phyloP scores from a whole-genome alignment of 2,329 filamentous ascomycete genomes.

The Knufia petricola region DNA sequence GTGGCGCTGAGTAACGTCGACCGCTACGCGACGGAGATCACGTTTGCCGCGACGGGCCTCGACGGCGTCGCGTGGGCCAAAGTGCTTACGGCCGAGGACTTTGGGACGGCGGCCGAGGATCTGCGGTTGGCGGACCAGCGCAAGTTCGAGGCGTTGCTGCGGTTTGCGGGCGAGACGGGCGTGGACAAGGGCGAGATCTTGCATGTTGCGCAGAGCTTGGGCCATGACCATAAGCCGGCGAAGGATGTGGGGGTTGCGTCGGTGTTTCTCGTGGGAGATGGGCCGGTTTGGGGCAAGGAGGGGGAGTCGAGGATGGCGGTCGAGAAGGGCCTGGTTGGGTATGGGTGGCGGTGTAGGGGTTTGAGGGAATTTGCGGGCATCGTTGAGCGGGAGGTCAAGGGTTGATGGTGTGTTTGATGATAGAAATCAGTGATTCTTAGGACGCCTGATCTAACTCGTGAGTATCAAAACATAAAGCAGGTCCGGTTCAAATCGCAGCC shows the following conservation, averaged over 20 bases:
- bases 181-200: conserved; percentile 49
- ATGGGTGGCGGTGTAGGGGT: conserved; percentile 19
- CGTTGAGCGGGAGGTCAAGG: neutral
- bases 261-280: conserved; percentile 41
- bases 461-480: too few relatives aligned
- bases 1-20: conserved; percentile 52
- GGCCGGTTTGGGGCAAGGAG: conserved; percentile 21
- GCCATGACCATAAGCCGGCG: conserved; percentile 58
- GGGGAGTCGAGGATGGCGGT: conserved; percentile 21
- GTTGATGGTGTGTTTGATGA: neutral
- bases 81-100: conserved; percentile 55
- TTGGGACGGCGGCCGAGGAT: conserved; percentile 55
- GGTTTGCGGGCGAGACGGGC: conserved; percentile 43
- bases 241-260: conserved; percentile 50
- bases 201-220: conserved; percentile 60
- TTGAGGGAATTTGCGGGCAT: conserved; percentile 11
- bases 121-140: conserved; percentile 17
- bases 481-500: too few relatives aligned
- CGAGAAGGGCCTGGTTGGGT: conserved; percentile 20
- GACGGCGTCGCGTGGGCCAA: conserved; percentile 44
- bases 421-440: too few relatives aligned
- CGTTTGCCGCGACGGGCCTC: conserved; percentile 43
- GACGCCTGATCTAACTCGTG: too few relatives aligned
- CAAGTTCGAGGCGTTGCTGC: conserved; percentile 37
- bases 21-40: conserved; percentile 38